Base-by-base conservation (phyloP, 2,329 filamentous ascomycete species). In the Talaromyces piceae region DNA sequence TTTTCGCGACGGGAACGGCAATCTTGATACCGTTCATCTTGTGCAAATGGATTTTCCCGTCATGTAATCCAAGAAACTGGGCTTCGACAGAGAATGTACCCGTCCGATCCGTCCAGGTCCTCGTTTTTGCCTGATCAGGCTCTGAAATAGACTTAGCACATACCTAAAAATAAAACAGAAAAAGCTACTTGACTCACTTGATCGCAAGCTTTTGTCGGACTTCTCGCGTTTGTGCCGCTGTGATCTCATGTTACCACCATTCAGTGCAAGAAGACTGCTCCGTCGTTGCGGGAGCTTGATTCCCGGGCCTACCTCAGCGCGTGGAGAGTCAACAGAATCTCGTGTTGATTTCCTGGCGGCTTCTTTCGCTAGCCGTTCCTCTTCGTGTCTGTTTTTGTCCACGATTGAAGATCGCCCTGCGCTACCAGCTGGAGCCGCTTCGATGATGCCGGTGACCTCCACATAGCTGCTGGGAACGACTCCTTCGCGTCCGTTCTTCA, bases 11-110 rank as follows among this genome's bases (percentile, higher is more conserved):
- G 2, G 93, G 93, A 3, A 98, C 93, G 7, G 93, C 93, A 69
- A 98, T 98, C 71, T 97, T 97, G 61, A 98, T 90, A 31, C 93
- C 93, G 65, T 98, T 98, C 71, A 89, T 80, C 74, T 98, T 98
- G 75, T 98, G 93, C 20, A 98, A 77, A 69, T 98, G 94, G 58
- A 98, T 94, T 70, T 97, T 97, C 57, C 91, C 89, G 65, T 97
- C 93, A 67, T 89, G 89, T 48, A 97, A 79, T 25, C 90, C 91
- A 47, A 98, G 82, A 64, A 97, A 98, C 66, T 98, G 89, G 13
- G 93, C 93, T 59, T 97, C 93, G 50, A 98, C 93, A 60, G 89
- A 97, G 73, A 98, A 98, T 1, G 91, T 91, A 61, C 91, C 93
- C 30, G 89, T 89, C 59, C 93, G 83, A 70, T 98, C 93, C 27